These are phyloP conservation scores for Pleurotus citrinopileatus DNA, from an alignment of 768 basidiomycete species.

Conservation along the genomic window DNA sequence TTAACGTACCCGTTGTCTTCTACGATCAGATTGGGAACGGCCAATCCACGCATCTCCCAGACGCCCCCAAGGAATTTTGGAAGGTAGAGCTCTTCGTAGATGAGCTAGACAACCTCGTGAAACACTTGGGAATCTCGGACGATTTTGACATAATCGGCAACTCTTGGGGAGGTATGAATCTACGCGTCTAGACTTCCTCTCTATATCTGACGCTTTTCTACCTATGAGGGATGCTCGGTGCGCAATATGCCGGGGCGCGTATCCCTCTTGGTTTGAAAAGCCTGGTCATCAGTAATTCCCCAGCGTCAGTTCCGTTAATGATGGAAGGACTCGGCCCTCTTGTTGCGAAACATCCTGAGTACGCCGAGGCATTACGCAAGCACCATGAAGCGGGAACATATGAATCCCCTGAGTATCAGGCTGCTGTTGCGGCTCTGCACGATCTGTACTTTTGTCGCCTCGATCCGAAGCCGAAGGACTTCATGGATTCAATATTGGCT, in stretches of 20 bases:
- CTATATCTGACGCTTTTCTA: background rate
- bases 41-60: slow-evolving; percentile 38
- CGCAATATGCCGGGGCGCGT: slow-evolving; percentile 33
- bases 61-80: slow-evolving; percentile 38
- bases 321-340: slow-evolving; percentile 12
- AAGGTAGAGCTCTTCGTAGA: slow-evolving; percentile 48
- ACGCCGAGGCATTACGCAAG: slow-evolving; percentile 4
- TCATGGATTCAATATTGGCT: slow-evolving; percentile 21
- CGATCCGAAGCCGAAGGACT: slow-evolving; percentile 28
- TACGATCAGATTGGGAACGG: slow-evolving; percentile 52
- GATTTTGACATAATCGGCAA: slow-evolving; percentile 50
- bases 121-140: slow-evolving; percentile 34
- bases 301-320: slow-evolving; percentile 26
- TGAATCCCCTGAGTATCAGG: slow-evolving; percentile 14
- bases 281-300: slow-evolving; percentile 29
- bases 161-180: slow-evolving; percentile 42
- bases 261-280: slow-evolving; percentile 36
- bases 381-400: slow-evolving; percentile 15
- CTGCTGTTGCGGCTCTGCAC: slow-evolving; percentile 22
- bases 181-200: background rate
- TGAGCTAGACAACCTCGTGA: slow-evolving; percentile 49
- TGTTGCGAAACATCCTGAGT: background rate
- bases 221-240: slow-evolving; percentile 41
- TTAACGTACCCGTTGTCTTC: slow-evolving; percentile 36
- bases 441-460: slow-evolving; percentile 22